A percentile compares a stretch with the other conserved stretches of the same genome.
Conservation (phyloP, 2,329 filamentous ascomycete species). For the Fusarium domesticum region DNA sequence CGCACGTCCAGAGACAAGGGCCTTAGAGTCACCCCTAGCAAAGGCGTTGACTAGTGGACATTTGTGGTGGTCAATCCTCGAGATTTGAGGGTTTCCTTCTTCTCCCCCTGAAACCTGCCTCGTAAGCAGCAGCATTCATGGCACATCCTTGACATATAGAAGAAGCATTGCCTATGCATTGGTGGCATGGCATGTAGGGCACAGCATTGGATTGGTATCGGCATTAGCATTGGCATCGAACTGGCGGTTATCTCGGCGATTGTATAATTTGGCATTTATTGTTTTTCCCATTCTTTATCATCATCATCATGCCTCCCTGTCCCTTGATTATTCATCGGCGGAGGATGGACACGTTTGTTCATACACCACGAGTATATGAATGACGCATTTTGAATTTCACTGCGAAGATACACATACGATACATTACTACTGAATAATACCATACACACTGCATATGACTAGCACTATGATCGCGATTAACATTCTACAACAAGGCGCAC, state of each 20-base stretch:
- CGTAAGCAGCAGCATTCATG: slow-evolving; percentile 5
- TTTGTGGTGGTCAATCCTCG: slow-evolving; percentile 4
- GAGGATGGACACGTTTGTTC: slow-evolving; percentile 3
- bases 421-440: too few relatives aligned
- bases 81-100: slow-evolving; percentile 3
- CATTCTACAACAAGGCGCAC: too few relatives aligned
- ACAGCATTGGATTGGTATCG: slow-evolving; percentile 11
- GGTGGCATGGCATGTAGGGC: too few relatives aligned
- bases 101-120: neutral
- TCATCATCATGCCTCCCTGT: neutral
- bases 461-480: too few relatives aligned
- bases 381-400: too few relatives aligned
- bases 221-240: slow-evolving; percentile 11
- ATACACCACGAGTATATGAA: slow-evolving; percentile 19
- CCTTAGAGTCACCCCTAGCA: slow-evolving; percentile 6
- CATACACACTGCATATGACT: too few relatives aligned
- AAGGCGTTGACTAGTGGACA: slow-evolving; percentile 5
- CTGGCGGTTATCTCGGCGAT: slow-evolving; percentile 16
- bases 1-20: too few relatives aligned
- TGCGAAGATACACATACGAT: too few relatives aligned
- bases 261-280: slow-evolving; percentile 12
- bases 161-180: too few relatives aligned
- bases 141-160: too few relatives aligned
- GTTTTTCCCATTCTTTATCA: slow-evolving; percentile 1
- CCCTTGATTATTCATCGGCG: too few relatives aligned